Conservation (phyloP, 2,329 filamentous ascomycete species). For the Aspergillus sp. region DNA sequence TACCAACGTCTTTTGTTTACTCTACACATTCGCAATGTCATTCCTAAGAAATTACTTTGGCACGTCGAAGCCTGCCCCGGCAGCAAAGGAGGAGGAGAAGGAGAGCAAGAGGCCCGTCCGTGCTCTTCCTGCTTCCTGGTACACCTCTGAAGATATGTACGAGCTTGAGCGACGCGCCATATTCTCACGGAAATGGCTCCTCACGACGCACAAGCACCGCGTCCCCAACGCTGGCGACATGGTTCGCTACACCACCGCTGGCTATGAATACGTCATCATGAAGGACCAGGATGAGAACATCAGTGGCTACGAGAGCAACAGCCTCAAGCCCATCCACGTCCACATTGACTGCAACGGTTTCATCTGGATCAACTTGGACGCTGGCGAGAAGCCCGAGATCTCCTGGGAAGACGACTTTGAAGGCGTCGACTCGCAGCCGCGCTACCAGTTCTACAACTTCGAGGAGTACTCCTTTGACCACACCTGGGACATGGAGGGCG, state of each 20-base stretch:
- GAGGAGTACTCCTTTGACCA: constrained; percentile 60
- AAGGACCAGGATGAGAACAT: constrained; percentile 54
- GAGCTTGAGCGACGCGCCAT: constrained; percentile 58
- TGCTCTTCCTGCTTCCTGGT: constrained; percentile 55
- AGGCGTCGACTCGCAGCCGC: constrained; percentile 47
- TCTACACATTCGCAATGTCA: too few relatives aligned
- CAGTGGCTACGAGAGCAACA: constrained; percentile 55
- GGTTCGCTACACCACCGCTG: constrained; percentile 56
- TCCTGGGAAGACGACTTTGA: constrained; percentile 55
- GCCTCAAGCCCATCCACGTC: constrained; percentile 55
- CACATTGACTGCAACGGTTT: constrained; percentile 56
- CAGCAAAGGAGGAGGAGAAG: too few relatives aligned
- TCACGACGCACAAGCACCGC: constrained; percentile 44
- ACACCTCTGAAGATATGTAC: constrained; percentile 46
- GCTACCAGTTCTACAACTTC: constrained; percentile 50
- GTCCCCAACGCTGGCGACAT: constrained; percentile 57
- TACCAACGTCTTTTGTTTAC: too few relatives aligned
- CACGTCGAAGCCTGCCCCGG: too few relatives aligned
- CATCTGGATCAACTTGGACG: constrained; percentile 60
- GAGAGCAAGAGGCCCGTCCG: constrained; percentile 7
- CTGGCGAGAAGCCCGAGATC: constrained; percentile 45
- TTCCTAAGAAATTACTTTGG: too few relatives aligned
- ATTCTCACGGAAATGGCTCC: constrained; percentile 55
- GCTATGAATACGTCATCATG: constrained; percentile 56
- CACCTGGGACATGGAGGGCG: constrained; percentile 56